These are phyloP conservation scores for Phyllosticta citribraziliensis DNA, from an alignment of 2,329 filamentous ascomycete species.

Conservation along the genomic window DNA sequence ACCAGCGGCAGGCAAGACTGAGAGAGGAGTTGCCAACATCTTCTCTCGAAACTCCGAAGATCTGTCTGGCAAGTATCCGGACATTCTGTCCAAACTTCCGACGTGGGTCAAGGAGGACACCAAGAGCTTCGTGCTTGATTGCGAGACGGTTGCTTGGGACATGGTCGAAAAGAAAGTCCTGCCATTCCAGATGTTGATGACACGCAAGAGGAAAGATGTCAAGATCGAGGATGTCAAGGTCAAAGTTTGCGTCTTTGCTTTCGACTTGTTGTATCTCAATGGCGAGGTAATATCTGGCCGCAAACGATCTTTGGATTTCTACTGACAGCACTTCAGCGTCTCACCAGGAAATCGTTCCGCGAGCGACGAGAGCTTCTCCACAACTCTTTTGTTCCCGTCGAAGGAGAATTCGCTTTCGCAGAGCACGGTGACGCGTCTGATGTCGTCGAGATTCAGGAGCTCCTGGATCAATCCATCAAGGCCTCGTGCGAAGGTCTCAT, in stretches of 20 bases:
- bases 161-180: constrained; percentile 88
- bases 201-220: constrained; percentile 92
- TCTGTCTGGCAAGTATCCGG: constrained; percentile 92
- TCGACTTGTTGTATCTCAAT: constrained; percentile 88
- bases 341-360: constrained; percentile 78
- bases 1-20: constrained; percentile 54
- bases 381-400: constrained; percentile 61
- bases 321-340: constrained; percentile 37
- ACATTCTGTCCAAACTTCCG: constrained; percentile 79
- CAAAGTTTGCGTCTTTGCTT: constrained; percentile 94
- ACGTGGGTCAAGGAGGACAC: constrained; percentile 85
- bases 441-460: constrained; percentile 82
- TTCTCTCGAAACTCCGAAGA: constrained; percentile 98
- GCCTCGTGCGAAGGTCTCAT: constrained; percentile 94
- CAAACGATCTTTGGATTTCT: background rate
- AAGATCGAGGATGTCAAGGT: constrained; percentile 92
- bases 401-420: constrained; percentile 88
- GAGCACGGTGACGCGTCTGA: constrained; percentile 79
- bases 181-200: constrained; percentile 97
- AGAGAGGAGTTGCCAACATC: constrained; percentile 74
- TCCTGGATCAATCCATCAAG: constrained; percentile 91
- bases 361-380: constrained; percentile 71
- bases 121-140: constrained; percentile 95
- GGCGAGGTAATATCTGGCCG: constrained; percentile 51
- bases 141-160: constrained; percentile 96